Conservation (phyloP, 805 yeast species). For the Isabelozyma rhagii region DNA sequence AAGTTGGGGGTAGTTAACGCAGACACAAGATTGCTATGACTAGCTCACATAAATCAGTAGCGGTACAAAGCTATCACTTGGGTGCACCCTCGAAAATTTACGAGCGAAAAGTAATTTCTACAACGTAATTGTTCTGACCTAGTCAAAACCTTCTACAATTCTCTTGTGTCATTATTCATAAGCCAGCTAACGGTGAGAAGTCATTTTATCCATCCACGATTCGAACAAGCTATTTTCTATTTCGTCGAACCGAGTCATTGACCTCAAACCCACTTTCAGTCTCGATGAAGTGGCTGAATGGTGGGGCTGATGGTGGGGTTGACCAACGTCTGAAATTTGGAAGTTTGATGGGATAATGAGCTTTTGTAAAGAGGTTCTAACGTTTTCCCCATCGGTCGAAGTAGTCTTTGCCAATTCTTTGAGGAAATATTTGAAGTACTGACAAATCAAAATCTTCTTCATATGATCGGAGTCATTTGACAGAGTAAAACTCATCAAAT, state of each 20-base stretch:
- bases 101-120: no score
- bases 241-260: slow-evolving; percentile 28
- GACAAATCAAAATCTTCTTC: slow-evolving; percentile 31
- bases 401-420: slow-evolving; percentile 29
- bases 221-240: slow-evolving; percentile 38
- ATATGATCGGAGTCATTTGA: slow-evolving; percentile 12
- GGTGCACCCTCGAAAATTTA: no score
- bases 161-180: not conserved
- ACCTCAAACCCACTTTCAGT: slow-evolving; percentile 6
- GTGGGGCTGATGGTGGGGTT: slow-evolving; percentile 1
- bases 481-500: slow-evolving; percentile 20
- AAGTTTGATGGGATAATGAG: slow-evolving; percentile 33
- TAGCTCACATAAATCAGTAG: no score
- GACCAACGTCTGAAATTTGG: not conserved
- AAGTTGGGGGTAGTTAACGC: no score
- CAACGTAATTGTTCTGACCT: no score
- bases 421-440: slow-evolving; percentile 36
- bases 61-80: no score
- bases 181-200: not conserved
- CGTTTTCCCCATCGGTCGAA: not conserved
- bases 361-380: slow-evolving; percentile 21
- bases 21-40: no score
- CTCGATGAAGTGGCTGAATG: not conserved
- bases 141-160: no score
- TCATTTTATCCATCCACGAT: slow-evolving; percentile 41